Percentiles rank a stretch among this genome's conserved stretches.
Evolutionary conservation across 306 rosid species (phyloP).

Genomic region (Trifolium fragiferum): DNA sequence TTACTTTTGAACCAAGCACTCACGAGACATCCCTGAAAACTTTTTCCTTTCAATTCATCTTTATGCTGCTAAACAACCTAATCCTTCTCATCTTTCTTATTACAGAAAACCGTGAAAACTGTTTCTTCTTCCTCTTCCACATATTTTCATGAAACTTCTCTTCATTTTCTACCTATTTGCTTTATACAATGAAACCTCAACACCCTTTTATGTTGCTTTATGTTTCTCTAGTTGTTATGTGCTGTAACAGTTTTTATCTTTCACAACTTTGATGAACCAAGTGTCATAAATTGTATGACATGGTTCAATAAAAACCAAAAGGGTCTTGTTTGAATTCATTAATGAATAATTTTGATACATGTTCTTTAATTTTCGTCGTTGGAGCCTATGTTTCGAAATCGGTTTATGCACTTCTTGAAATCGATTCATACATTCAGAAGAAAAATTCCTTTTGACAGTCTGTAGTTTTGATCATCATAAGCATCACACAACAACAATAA

Average conservation of each 20-base stretch:
- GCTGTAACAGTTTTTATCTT: conserved; percentile 20
- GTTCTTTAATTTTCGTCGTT: conserved; percentile 38
- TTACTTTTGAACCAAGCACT: conserved; percentile 71
- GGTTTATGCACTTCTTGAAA: conserved; percentile 82
- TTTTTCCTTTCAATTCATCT: conserved; percentile 72
- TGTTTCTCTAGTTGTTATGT: conserved; percentile 32
- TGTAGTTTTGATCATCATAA: neutral
- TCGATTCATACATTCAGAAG: conserved; percentile 81
- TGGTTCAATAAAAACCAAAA: conserved; percentile 38
- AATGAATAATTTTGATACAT: conserved; percentile 40
- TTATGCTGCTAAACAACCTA: conserved; percentile 75
- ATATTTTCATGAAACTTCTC: conserved; percentile 48
- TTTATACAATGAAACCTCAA: conserved; percentile 52
- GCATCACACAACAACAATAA: neutral
- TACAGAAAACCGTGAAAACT: conserved; percentile 61
- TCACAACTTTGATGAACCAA: conserved; percentile 39
- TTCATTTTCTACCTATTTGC: conserved; percentile 43
- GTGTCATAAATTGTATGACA: conserved; percentile 4
- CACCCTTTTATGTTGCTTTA: conserved; percentile 1
- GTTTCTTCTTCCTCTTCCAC: conserved; percentile 38
- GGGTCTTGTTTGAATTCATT: conserved; percentile 43
- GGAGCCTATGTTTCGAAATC: conserved; percentile 77
- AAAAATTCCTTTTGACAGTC: conserved; percentile 60
- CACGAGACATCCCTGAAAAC: conserved; percentile 85
- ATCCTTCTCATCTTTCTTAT: conserved; percentile 64